A percentile compares a stretch with the other conserved stretches of the same genome.
These are phyloP conservation scores for Trichosporon sp. DNA, from an alignment of 1,284 basidiomycete genomes.

Conservation along the genomic window DNA sequence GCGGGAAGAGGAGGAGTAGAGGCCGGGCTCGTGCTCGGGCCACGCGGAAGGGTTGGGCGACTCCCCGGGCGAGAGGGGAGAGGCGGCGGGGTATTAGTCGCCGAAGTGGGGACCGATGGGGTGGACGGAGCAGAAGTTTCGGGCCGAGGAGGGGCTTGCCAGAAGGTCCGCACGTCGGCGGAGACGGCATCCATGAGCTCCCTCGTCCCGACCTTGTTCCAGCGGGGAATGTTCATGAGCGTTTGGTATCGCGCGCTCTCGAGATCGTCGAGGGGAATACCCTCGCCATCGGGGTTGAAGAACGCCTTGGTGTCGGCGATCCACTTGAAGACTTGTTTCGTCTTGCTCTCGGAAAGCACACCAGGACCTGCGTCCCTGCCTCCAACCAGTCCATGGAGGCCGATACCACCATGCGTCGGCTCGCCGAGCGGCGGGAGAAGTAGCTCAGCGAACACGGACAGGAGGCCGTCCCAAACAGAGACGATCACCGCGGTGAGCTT, in stretches of 20 bases:
- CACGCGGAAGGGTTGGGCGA: not conserved
- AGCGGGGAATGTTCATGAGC: conserved; percentile 38
- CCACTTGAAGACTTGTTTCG: conserved; percentile 56
- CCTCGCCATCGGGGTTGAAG: conserved; percentile 55
- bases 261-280: conserved; percentile 47
- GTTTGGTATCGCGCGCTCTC: conserved; percentile 51
- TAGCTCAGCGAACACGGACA: conserved; percentile 52
- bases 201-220: not conserved
- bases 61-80: not conserved
- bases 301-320: conserved; percentile 52
- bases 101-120: not conserved
- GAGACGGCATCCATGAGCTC: not conserved
- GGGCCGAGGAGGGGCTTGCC: not conserved
- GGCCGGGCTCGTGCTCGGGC: not conserved
- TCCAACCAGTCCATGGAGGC: not conserved
- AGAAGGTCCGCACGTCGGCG: not conserved
- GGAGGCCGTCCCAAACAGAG: conserved; percentile 34
- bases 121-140: not conserved
- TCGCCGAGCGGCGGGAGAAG: conserved; percentile 54
- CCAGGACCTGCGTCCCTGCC: not conserved
- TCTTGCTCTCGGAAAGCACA: conserved; percentile 37
- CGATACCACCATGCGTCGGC: conserved; percentile 34
- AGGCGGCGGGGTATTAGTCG: not conserved
- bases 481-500: conserved; percentile 8
- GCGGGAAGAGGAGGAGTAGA: not conserved